Base-by-base conservation (phyloP, 192 early-diverging fungal species). In the Haplosporangium gracile region DNA sequence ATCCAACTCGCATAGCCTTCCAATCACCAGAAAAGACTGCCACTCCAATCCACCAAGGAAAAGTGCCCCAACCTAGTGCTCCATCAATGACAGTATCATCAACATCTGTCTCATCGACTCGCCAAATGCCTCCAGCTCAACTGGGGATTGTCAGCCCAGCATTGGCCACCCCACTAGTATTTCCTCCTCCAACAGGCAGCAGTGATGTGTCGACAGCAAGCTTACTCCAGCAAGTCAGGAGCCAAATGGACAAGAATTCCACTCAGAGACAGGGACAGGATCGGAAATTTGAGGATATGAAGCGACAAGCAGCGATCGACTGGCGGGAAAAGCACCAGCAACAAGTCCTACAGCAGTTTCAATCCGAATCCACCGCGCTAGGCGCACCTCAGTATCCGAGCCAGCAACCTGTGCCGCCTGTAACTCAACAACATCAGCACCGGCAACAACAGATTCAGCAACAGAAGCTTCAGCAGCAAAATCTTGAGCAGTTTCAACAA, bases 391-490 rank as follows among this genome's bases (percentile, higher is more conserved):
- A 57, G 24, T 10, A 26, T n/a, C n/a, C 55, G n/a, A 57, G 8
- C 55, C 8, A 38, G 70, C 70, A 71, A n/a, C 39, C 5, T n/a
- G 34, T 42, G 11, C 22, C n/a, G 18, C 70, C 39, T 26, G 24
- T 24, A 16, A n/a, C 11, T 5, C 60, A 20, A 49, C 78, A 72
- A 43, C 70, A 55, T 38, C 49, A 40, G n/a, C 51, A 68, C 11
- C 53, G 40, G 49, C 76, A 78, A 26, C 68, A 78, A 39, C 47
- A 75, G 15, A 55, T 13, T 47, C 38, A 63, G 29, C n/a, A 26
- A 18, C 22, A 29, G 8, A 39, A n/a, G 11, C 22, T 42, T 36
- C 26, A 65, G 22, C 45, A 29, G 26, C 34, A 51, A 47, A 43
- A 29, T 9, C 26, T 26, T 47, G 16, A 74, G 45, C 74, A 75